A percentile compares a stretch with the other conserved stretches of the same genome.
Conservation (phyloP, 768 basidiomycete species). For the Gelatoporia subvermispora region DNA sequence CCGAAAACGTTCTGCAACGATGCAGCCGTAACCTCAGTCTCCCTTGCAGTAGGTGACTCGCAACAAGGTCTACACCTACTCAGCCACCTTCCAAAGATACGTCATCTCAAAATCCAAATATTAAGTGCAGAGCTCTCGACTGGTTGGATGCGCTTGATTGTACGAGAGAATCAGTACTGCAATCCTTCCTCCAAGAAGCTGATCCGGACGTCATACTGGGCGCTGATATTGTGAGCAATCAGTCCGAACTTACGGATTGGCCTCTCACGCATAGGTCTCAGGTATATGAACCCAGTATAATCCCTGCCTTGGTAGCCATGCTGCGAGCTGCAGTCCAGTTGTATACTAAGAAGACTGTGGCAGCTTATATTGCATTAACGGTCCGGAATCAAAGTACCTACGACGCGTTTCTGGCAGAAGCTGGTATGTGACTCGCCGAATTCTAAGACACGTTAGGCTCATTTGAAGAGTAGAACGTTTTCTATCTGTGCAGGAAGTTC, state of each 20-base stretch:
- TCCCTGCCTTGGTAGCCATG: conserved; percentile 50
- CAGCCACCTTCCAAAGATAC: too few relatives aligned
- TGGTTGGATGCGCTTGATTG: conserved; percentile 58
- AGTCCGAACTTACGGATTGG: not conserved
- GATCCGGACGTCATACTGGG: conserved; percentile 60
- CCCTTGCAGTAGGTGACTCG: conserved; percentile 55
- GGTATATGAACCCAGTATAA: conserved; percentile 65
- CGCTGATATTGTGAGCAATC: conserved; percentile 53
- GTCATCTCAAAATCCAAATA: conserved; percentile 43
- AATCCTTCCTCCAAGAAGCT: conserved; percentile 36
- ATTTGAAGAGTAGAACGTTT: not conserved
- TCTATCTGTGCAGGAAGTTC: not conserved
- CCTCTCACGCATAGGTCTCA: conserved; percentile 19
- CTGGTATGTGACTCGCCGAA: conserved; percentile 9
- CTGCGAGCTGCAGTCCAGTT: conserved; percentile 31
- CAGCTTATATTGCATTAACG: conserved; percentile 45
- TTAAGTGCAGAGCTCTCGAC: conserved; percentile 49
- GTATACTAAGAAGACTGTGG: not conserved
- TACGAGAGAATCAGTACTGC: conserved; percentile 8
- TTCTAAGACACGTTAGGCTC: too few relatives aligned
- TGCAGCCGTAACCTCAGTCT: conserved; percentile 59
- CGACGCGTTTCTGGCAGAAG: conserved; percentile 31
- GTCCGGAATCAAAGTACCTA: conserved; percentile 55
- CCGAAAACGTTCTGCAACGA: conserved; percentile 55
- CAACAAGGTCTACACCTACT: too few relatives aligned